Evolutionary conservation across 1,139 yeast genomes (phyloP), one percentile per base, ranked within the genome.

Genomic region (Hansenula lynferdii): DNA sequence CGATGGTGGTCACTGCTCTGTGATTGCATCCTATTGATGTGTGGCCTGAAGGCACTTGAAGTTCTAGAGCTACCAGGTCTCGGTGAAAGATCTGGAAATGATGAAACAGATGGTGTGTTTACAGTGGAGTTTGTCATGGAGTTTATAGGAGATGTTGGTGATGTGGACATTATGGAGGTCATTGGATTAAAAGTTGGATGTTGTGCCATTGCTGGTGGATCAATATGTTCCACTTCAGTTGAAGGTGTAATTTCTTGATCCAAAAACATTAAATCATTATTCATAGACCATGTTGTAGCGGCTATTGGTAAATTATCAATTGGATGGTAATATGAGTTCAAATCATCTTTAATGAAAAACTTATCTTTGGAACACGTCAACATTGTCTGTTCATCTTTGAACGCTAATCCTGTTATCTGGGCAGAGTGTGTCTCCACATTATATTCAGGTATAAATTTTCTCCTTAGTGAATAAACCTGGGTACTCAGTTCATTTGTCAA

Each of bases 381-480:
- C 10, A 79, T 67, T 36, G 68, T 68, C 31, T 66, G 65, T 3
- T 77, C 74, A 28, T 70, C 66, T 19, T 74, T 68, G 68, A 74
- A 77, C 19, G 56, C 50, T 2, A 78, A 47, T 3, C 77, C 81
- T 0, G 80, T 70, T 1, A 77, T 69, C 20, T 69, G 68, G 16
- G 68, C 70, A 0, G 66, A 43, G 49, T 79, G 85, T 10, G 62
- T 54, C 35, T 76, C 79, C 27, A 86, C 65, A 5, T 80, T 70
- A 52, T 82, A 78, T 37, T 74, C 71, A 0, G 98, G 96, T 12
- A 90, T 75, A 54, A 74, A 82, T 48, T 81, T 85, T 43, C 97
- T 67, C 32, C 73, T 71, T 35, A 90, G 66, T 37, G 81, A 80
- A 75, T 87, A 92, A 3, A 87, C 71, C 30, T 84, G 78, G 7